A percentile compares a stretch with the other conserved stretches of the same genome.
phyloP scores from a whole-genome alignment of 2,329 filamentous ascomycete genomes.

The Phyllosticta citribraziliensis region DNA sequence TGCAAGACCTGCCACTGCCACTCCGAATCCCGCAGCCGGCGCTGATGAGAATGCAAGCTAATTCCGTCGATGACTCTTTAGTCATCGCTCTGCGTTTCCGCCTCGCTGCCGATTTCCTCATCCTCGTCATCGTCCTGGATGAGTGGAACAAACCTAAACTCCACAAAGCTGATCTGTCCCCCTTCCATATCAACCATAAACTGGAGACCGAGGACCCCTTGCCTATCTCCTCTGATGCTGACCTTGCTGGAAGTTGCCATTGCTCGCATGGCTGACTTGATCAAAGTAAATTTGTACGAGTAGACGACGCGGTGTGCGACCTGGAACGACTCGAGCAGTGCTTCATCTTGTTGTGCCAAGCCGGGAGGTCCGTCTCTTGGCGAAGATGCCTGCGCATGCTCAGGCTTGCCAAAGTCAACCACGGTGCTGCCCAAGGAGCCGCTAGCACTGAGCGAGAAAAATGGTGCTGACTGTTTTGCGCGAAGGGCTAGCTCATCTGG shows the following conservation, averaged over 20 bases:
- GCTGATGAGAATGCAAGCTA: background rate
- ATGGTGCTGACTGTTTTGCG: conserved; percentile 30
- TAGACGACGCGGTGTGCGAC: conserved; percentile 44
- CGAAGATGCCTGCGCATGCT: background rate
- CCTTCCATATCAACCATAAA: conserved; percentile 89
- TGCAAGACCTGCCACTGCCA: background rate
- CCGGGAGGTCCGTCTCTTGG: background rate
- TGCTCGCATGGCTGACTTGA: conserved; percentile 79
- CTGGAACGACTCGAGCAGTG: conserved; percentile 63
- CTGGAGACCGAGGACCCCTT: conserved; percentile 87
- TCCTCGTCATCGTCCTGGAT: conserved; percentile 30
- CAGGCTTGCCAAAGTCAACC: conserved; percentile 47
- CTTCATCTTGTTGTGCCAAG: conserved; percentile 8
- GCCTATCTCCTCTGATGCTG: conserved; percentile 74
- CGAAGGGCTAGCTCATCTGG: conserved; percentile 62
- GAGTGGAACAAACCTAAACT: conserved; percentile 74
- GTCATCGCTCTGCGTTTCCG: conserved; percentile 11
- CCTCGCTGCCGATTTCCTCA: conserved; percentile 12
- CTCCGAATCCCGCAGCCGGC: background rate
- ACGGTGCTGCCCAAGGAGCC: conserved; percentile 51
- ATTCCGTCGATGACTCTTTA: background rate
- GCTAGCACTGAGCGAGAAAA: conserved; percentile 59
- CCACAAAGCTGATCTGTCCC: conserved; percentile 59
- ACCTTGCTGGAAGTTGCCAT: conserved; percentile 92
- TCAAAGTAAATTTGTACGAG: conserved; percentile 75